Evolutionary conservation across 306 rosid species (phyloP).

Genomic region (Arachis hypogaea): DNA sequence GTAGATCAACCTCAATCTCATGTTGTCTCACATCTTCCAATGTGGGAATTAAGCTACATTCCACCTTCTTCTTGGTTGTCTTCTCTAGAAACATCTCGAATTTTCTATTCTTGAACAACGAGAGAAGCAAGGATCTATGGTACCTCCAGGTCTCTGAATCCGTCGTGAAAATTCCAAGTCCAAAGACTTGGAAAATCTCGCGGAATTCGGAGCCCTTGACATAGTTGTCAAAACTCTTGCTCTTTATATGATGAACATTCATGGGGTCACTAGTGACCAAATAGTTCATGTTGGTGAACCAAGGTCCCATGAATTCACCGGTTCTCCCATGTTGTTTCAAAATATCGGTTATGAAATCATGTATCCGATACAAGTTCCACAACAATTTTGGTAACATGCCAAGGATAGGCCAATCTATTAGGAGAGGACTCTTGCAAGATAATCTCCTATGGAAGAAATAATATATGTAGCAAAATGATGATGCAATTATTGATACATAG

Average conservation of each 20-base stretch:
- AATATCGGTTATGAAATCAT: neutral
- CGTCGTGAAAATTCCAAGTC: constrained; percentile 43
- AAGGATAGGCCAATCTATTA: constrained; percentile 42
- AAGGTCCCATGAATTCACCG: constrained; percentile 33
- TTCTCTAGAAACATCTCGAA: constrained; percentile 33
- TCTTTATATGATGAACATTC: constrained; percentile 40
- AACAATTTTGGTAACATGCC: constrained; percentile 48
- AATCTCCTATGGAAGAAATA: neutral
- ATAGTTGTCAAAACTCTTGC: constrained; percentile 41
- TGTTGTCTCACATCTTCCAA: constrained; percentile 27
- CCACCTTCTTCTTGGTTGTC: constrained; percentile 29
- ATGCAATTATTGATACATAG: neutral
- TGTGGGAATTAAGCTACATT: constrained; percentile 15
- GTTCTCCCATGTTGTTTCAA: constrained; percentile 39
- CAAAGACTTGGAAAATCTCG: constrained; percentile 45
- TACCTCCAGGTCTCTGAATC: constrained; percentile 44
- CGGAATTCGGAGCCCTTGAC: constrained; percentile 40
- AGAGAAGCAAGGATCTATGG: constrained; percentile 31
- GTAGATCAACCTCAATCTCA: constrained; percentile 37
- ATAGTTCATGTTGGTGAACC: constrained; percentile 40
- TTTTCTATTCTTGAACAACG: neutral
- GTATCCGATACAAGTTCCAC: neutral
- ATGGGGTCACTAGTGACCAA: constrained; percentile 43
- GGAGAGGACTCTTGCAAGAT: constrained; percentile 9
- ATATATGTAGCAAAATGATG: neutral